phyloP scores from a whole-genome alignment of 2,329 filamentous ascomycete species.

The Bipolaris victoriae region DNA sequence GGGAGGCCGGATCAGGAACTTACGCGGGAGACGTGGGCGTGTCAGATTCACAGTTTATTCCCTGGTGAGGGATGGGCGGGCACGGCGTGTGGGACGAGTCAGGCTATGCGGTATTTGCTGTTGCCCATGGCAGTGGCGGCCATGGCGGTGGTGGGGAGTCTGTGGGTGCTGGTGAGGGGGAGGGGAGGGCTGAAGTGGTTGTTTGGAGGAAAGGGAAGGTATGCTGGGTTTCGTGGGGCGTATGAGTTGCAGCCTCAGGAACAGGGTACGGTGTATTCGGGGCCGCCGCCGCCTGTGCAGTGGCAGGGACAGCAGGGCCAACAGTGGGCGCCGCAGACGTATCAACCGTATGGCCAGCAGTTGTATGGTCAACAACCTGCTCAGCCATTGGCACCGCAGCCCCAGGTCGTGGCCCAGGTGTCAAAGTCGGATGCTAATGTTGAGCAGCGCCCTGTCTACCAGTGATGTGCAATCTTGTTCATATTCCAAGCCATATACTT shows the following conservation, averaged over 20 bases:
- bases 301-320: conserved; percentile 16
- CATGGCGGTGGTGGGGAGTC: conserved; percentile 22
- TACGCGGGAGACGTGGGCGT: conserved; percentile 39
- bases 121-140: conserved; percentile 32
- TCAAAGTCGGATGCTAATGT: conserved; percentile 7
- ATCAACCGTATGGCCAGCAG: conserved; percentile 3
- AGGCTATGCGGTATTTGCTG: conserved; percentile 34
- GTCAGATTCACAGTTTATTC: conserved; percentile 31
- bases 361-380: not conserved
- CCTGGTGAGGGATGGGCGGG: conserved; percentile 30
- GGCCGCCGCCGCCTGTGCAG: conserved; percentile 1
- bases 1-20: conserved; percentile 15
- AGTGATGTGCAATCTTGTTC: not conserved
- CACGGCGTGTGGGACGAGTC: conserved; percentile 31
- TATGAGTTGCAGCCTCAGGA: conserved; percentile 31
- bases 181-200: conserved; percentile 39
- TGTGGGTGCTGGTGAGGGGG: conserved; percentile 30
- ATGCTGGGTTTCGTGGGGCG: conserved; percentile 34
- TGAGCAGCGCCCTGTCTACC: conserved; percentile 9
- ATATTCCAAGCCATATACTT: not conserved
- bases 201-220: conserved; percentile 35
- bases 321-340: conserved; percentile 17
- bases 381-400: not conserved
- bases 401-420: not conserved
- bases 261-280: conserved; percentile 3